Base-by-base conservation (phyloP, 2,329 filamentous ascomycete species). In the Falciphora oryzae region DNA sequence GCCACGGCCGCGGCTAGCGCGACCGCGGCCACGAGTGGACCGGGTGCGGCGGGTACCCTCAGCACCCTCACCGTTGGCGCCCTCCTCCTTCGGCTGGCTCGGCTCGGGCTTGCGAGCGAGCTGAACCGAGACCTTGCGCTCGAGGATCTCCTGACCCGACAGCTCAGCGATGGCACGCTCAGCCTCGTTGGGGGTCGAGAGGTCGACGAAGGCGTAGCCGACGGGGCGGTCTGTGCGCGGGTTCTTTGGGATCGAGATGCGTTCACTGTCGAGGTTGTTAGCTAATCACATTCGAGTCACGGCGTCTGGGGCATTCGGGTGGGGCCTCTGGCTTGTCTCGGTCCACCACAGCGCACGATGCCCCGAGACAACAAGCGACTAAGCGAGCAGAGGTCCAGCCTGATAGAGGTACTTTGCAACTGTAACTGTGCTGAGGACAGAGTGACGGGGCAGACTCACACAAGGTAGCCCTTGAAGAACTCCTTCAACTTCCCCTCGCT, bases 401-500 rank as follows among this genome's bases (percentile, higher is more conserved):
- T 22, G 22, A 53, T 22, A n/a, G 18, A n/a, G 16, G 16, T 44
- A 6, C 6, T 53, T n/a, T 22, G 44, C 6, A 8, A 11, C 4
- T 8, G 44, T n/a, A 7, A 22, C 16, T 10, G 38, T 44, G 16
- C 11, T 11, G 27, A 14, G 10, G 38, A 29, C n/a, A 38, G 1
- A 25, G 61, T 27, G n/a, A 27, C 27, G 29, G 61, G 35, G 60
- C 11, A 28, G 59, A 91, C 94, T 87, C 87, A 99, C 95, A 99
- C 92, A 85, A 95, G 90, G 87, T 97, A 98, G 81, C 89, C 91
- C 87, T 95, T 94, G 90, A 99, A 99, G 88, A 99, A 99, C 75
- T 95, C 91, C 87, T 96, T 97, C 87, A 99, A 92, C 89, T 97
- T 93, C 90, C 91, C 95, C 91, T 98, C 95, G 80, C 93, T 97